Evolutionary conservation across 495 filamentous ascomycete genomes (phyloP), one percentile per base, ranked within the genome.

Genomic region (Penicillium ucsense): DNA sequence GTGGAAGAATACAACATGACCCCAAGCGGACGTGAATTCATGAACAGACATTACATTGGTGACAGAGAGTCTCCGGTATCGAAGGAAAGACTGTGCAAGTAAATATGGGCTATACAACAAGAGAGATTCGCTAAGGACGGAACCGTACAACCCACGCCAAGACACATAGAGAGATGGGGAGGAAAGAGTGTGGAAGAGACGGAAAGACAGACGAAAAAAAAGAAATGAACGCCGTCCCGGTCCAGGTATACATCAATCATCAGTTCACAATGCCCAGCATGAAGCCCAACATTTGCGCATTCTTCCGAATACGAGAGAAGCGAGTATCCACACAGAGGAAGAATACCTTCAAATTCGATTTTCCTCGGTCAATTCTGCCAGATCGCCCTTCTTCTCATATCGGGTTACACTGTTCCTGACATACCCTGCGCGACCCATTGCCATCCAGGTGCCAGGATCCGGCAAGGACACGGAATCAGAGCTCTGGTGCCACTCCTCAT

Each of bases 361-460:
- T 51, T 67, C 64, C 35, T 59, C 47, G 30, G 59, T 53, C 5
- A 59, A 65, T 55, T 66, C 61, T 38, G 55, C 52, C 53, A 66
- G 46, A 36, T 65, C 56, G 38, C 61, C 57, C 54, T 47, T 51
- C 46, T 61, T 65, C 48, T 63, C 60, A 47, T 64, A 58, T 33
- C 45, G 54, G 27, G 56, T 43, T 10, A 60, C 46, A 38, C 58
- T 64, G 8, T 50, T 46, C 37, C 59, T 54, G 29, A 62, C 46
- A 52, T 64, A 50, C 6, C 52, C 57, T 6, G 54, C 45, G 33
- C 58, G 50, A 8, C 59, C 52, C 42, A 57, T 51, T 4, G 30
- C 33, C 43, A 45, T 47, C 35, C 30, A 10, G 27, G n/a, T 20
- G 6, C 41, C 45, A 6, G 57, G 49, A 40, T 64, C 11, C 0